phyloP scores from a whole-genome alignment of 2,329 filamentous ascomycete species.

The Colletotrichum cereale region DNA sequence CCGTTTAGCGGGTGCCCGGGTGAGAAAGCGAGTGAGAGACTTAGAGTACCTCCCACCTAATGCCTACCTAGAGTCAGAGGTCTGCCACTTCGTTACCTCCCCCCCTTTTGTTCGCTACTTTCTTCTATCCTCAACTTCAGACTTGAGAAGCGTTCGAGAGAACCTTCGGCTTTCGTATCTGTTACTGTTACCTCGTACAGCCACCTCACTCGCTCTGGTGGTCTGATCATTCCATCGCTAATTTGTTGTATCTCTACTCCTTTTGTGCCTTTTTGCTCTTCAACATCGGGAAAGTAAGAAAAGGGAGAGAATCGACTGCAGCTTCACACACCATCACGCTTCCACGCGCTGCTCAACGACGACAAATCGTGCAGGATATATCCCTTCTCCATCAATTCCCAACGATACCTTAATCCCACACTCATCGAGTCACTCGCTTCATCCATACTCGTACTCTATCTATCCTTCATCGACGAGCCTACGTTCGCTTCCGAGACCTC shows the following conservation, averaged over 20 bases:
- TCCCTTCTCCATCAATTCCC: neutral
- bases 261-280: conserved; percentile 39
- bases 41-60: neutral
- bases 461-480: neutral
- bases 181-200: conserved; percentile 45
- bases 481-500: conserved; percentile 19
- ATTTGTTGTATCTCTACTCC: conserved; percentile 42
- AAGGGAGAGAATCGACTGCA: conserved; percentile 32
- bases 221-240: conserved; percentile 56
- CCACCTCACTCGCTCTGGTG: conserved; percentile 73
- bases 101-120: conserved; percentile 35
- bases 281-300: conserved; percentile 11
- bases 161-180: conserved; percentile 42
- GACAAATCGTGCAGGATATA: conserved; percentile 25
- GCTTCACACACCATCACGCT: conserved; percentile 14
- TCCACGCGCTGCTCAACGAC: conserved; percentile 35
- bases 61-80: conserved; percentile 11
- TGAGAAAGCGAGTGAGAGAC: neutral
- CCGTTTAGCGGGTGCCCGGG: conserved; percentile 7
- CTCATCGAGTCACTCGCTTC: conserved; percentile 19
- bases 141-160: conserved; percentile 23
- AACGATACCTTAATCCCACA: conserved; percentile 12
- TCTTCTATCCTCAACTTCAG: conserved; percentile 38
- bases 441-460: neutral
- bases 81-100: neutral